Conservation (phyloP, 2,329 filamentous ascomycete genomes). For the Cordyceps cateniannulata region DNA sequence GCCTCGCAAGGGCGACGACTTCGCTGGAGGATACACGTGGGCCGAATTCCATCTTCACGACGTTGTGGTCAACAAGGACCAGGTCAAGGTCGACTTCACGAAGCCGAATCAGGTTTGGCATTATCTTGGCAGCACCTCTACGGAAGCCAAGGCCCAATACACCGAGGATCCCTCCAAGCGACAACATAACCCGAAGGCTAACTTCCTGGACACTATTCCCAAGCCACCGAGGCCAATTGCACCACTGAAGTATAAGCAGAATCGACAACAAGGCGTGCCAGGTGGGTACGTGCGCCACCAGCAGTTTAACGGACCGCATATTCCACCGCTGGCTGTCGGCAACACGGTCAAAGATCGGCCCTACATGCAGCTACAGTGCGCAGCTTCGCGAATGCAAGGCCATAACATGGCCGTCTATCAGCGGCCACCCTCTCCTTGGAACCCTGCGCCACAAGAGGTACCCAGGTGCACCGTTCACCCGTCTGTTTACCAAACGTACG, state of each 20-base stretch:
- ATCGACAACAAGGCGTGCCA: constrained; percentile 24
- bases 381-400: not conserved
- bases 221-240: constrained; percentile 39
- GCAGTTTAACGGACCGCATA: constrained; percentile 9
- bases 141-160: constrained; percentile 85
- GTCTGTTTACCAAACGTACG: constrained; percentile 46
- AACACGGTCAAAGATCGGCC: constrained; percentile 29
- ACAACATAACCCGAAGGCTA: constrained; percentile 61
- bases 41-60: constrained; percentile 69
- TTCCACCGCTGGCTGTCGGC: constrained; percentile 15
- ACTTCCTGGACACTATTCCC: constrained; percentile 65
- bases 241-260: constrained; percentile 17
- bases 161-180: constrained; percentile 63
- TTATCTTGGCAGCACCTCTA: constrained; percentile 80
- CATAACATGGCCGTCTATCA: not conserved
- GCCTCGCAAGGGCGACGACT: constrained; percentile 59
- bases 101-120: constrained; percentile 77
- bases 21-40: constrained; percentile 65
- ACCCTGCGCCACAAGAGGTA: constrained; percentile 15
- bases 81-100: constrained; percentile 63
- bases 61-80: constrained; percentile 48
- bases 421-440: not conserved
- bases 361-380: constrained; percentile 35
- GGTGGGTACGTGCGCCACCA: constrained; percentile 20
- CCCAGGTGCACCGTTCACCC: constrained; percentile 29